Percentiles rank a stretch among this genome's conserved stretches.
These are phyloP conservation scores for Rhynchospora tenuis DNA, from an alignment of 176 grass and related monocot genomes.

Conservation along the genomic window DNA sequence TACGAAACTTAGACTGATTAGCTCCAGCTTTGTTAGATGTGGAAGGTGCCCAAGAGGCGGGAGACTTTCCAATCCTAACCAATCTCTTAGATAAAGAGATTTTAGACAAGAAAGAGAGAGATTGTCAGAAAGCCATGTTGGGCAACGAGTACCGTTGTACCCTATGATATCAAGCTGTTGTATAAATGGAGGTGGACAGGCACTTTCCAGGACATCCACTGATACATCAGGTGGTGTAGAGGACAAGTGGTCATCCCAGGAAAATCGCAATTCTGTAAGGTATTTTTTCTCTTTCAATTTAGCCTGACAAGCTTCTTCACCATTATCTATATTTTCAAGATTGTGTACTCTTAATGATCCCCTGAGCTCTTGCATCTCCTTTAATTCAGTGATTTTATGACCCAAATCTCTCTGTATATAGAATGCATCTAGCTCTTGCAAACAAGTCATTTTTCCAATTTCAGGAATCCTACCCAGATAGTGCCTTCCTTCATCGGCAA, in stretches of 20 bases:
- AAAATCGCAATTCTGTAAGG: background rate
- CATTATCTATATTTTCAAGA: background rate
- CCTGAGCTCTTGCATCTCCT: background rate
- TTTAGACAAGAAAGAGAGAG: background rate
- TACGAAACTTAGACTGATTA: background rate
- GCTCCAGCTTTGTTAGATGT: background rate
- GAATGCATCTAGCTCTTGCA: background rate
- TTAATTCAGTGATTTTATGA: background rate
- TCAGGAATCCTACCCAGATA: background rate
- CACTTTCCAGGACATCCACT: background rate
- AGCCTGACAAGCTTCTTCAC: background rate
- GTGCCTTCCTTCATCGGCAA: background rate
- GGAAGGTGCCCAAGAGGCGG: background rate
- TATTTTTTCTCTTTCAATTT: background rate
- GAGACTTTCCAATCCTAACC: background rate
- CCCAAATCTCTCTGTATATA: background rate
- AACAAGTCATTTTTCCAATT: slow-evolving; percentile 4
- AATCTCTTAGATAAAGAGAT: background rate
- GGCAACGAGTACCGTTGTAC: background rate
- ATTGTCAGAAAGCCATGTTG: background rate
- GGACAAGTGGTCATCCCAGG: background rate
- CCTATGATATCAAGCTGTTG: background rate
- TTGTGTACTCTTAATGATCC: background rate
- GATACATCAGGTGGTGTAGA: background rate
- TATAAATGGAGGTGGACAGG: background rate